phyloP scores from a whole-genome alignment of 495 filamentous ascomycete species.

The Aspergillus heteromorphus region DNA sequence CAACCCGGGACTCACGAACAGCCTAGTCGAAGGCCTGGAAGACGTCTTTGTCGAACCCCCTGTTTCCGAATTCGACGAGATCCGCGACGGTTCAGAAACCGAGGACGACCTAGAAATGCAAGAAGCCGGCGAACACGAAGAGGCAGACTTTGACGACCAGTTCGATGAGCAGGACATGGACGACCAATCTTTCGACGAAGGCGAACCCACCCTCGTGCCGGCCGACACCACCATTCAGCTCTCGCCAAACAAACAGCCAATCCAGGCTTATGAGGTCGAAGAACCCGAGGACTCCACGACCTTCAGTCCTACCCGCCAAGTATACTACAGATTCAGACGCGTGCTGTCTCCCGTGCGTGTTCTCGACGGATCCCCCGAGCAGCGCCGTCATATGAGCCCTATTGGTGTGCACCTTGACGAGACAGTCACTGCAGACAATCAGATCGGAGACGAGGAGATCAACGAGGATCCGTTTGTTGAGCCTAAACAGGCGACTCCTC shows the following conservation, averaged over 20 bases:
- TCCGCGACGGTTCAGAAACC: background rate
- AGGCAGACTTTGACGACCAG: constrained; percentile 11
- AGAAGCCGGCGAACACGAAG: constrained; percentile 2
- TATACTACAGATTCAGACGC: background rate
- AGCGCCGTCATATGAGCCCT: background rate
- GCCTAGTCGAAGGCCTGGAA: constrained; percentile 9
- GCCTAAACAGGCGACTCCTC: constrained; percentile 19
- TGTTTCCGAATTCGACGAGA: background rate
- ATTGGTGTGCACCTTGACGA: background rate
- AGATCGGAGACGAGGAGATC: background rate
- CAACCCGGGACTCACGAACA: background rate
- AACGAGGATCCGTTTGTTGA: background rate
- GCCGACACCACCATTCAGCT: background rate
- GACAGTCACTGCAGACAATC: background rate
- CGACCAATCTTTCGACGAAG: constrained; percentile 14
- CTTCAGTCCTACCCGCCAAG: background rate
- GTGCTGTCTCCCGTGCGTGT: background rate
- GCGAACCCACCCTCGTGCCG: constrained; percentile 17
- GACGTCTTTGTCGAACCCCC: constrained; percentile 14
- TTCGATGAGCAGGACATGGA: constrained; percentile 14
- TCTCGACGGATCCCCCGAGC: background rate
- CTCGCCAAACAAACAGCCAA: background rate
- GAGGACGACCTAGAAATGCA: constrained; percentile 6
- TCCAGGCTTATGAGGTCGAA: constrained; percentile 16
- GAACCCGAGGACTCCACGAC: constrained; percentile 13